A percentile compares a stretch with the other conserved stretches of the same genome.
Evolutionary conservation across 805 yeast species (phyloP).

Genomic region (Cephaloascus fragrans): DNA sequence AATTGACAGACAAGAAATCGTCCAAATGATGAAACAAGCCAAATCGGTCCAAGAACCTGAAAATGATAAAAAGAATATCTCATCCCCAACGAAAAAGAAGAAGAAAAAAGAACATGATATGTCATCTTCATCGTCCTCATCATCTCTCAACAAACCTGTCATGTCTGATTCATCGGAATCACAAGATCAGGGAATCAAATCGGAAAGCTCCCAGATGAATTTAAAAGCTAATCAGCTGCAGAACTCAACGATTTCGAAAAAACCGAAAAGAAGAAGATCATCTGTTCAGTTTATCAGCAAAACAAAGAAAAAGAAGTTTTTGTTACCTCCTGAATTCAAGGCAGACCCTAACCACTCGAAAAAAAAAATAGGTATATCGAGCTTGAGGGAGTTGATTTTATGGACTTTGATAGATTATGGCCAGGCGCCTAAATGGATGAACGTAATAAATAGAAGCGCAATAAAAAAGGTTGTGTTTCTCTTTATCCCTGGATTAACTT

Average conservation of each 20-base stretch:
- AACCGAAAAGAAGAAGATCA: constrained; percentile 27
- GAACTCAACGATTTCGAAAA: constrained; percentile 1
- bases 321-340: constrained; percentile 12
- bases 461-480: constrained; percentile 49
- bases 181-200: background rate
- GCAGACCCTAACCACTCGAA: constrained; percentile 5
- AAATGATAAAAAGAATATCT: background rate
- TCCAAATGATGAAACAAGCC: background rate
- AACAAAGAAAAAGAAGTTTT: constrained; percentile 20
- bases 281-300: constrained; percentile 16
- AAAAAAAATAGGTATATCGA: constrained; percentile 21
- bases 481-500: constrained; percentile 55
- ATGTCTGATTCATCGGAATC: no score
- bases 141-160: no score
- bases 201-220: background rate
- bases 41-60: no score
- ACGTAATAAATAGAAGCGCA: constrained; percentile 33
- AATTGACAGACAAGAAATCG: constrained; percentile 2
- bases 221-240: background rate
- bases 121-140: background rate
- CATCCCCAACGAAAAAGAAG: background rate
- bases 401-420: constrained; percentile 19
- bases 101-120: background rate
- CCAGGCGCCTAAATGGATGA: constrained; percentile 38
- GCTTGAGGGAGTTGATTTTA: constrained; percentile 36